Percentiles rank a stretch among this genome's conserved stretches.
Conservation (phyloP, 345 rosid species). For the Isatis tinctoria region DNA sequence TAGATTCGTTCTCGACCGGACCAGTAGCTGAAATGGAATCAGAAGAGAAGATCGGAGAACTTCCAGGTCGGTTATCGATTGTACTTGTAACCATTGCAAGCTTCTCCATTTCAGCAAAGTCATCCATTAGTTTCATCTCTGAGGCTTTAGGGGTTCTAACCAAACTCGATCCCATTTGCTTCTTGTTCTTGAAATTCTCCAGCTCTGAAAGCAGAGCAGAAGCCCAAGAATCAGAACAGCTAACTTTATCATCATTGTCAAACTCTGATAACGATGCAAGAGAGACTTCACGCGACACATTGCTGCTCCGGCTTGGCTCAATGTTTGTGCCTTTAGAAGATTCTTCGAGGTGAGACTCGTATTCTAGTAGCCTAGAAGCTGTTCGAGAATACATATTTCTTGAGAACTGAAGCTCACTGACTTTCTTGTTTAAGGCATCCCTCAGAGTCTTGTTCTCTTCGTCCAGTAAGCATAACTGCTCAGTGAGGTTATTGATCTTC, state of each 20-base stretch:
- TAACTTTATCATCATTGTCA: constrained; percentile 65
- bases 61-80: constrained; percentile 38
- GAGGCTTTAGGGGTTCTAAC: constrained; percentile 52
- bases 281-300: constrained; percentile 44
- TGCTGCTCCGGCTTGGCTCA: constrained; percentile 40
- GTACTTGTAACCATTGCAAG: constrained; percentile 53
- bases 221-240: constrained; percentile 72
- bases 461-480: constrained; percentile 59
- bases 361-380: constrained; percentile 58
- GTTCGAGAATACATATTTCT: constrained; percentile 58
- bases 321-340: constrained; percentile 40
- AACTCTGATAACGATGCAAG: constrained; percentile 60
- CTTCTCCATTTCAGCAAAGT: constrained; percentile 94
- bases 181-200: constrained; percentile 63
- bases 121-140: constrained; percentile 88
- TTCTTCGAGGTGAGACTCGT: constrained; percentile 57
- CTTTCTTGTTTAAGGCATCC: constrained; percentile 62
- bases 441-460: constrained; percentile 81
- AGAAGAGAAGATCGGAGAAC: constrained; percentile 26
- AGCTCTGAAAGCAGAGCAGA: constrained; percentile 69
- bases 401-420: constrained; percentile 69
- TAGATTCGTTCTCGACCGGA: constrained; percentile 34
- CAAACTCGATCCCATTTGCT: constrained; percentile 39
- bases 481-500: constrained; percentile 46
- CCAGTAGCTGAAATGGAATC: constrained; percentile 34